phyloP scores from a whole-genome alignment of 2,329 filamentous ascomycete species.

The Arthrinium puccinioides region DNA sequence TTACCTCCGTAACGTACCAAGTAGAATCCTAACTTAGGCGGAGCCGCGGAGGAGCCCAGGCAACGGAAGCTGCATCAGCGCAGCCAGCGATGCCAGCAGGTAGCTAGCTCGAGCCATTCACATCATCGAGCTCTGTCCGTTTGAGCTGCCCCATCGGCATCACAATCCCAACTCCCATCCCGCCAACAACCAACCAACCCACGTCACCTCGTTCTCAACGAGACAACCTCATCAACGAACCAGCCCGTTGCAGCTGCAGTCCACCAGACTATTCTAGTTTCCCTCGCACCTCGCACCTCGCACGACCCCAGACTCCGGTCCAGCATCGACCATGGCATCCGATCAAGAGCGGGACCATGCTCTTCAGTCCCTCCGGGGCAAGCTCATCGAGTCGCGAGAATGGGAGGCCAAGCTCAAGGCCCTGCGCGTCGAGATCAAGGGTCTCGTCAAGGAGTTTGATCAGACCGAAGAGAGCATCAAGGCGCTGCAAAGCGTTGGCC shows the following conservation, averaged over 20 bases:
- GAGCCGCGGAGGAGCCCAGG: conserved; percentile 4
- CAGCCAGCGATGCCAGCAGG: too few species aligned
- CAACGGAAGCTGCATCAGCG: conserved; percentile 9
- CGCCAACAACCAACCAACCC: neutral
- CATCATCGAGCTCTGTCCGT: conserved; percentile 2
- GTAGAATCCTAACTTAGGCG: too few species aligned
- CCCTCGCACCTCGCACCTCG: too few species aligned
- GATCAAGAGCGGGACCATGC: conserved; percentile 60
- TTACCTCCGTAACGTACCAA: too few species aligned
- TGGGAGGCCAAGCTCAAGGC: conserved; percentile 98
- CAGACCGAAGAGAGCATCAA: conserved; percentile 99
- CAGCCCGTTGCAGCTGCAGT: neutral
- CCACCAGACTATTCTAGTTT: too few species aligned
- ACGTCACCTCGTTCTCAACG: neutral
- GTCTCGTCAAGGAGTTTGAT: conserved; percentile 88
- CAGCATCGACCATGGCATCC: conserved; percentile 33
- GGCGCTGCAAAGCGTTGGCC: conserved; percentile 94
- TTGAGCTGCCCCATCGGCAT: conserved; percentile 1
- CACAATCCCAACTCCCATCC: neutral
- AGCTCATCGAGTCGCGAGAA: conserved; percentile 90
- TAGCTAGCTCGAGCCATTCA: too few species aligned
- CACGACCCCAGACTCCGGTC: neutral
- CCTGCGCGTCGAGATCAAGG: conserved; percentile 91
- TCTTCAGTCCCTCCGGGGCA: conserved; percentile 70
- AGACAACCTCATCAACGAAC: neutral